Evolutionary conservation across 192 early-diverging fungal species (phyloP), one percentile per base, ranked within the genome.

Genomic region (Physocladia obscura): DNA sequence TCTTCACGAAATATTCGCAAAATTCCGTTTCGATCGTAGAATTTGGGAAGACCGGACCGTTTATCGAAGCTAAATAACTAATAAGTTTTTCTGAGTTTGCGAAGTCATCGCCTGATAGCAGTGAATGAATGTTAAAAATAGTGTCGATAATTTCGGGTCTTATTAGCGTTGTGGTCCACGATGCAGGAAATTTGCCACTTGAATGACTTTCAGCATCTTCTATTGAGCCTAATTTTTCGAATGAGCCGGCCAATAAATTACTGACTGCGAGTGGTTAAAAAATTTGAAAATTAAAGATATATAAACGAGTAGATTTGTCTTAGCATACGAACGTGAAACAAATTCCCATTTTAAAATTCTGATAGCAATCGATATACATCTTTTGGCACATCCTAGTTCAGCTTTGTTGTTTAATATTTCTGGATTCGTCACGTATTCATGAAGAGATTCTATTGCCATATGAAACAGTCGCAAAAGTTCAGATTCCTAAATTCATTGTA

Each of bases 281-380:
- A n/a, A n/a, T n/a, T n/a, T n/a, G n/a, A n/a, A n/a, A n/a, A n/a
- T n/a, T n/a, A n/a, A 44, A 37, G 39, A 57, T n/a, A 40, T 34
- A 72, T 17, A 27, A 15, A 51, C 55, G 11, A 22, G 19, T 11
- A 34, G 35, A 5, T 58, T 29, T 54, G 15, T 54, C 52, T 54
- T 8, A 13, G 44, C n/a, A 59, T 17, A 37, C 36, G 17, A 17
- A 73, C 71, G 34, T 32, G 57, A 59, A 39, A 51, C 71, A 57
- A 73, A 73, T 19, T 67, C 62, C 71, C 71, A 73, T 15, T 34
- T 57, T 21, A 73, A 34, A 29, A 73, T 62, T 48, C 56, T 64
- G 8, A 67, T 17, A 4, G 71, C 61, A 36, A 73, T 64, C 0
- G 35, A 49, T 5, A 67, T 48, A 39, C 51, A 73, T 26, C 39